phyloP scores from a whole-genome alignment of 2,329 filamentous ascomycete species.

The Trichoderma oligosporum region DNA sequence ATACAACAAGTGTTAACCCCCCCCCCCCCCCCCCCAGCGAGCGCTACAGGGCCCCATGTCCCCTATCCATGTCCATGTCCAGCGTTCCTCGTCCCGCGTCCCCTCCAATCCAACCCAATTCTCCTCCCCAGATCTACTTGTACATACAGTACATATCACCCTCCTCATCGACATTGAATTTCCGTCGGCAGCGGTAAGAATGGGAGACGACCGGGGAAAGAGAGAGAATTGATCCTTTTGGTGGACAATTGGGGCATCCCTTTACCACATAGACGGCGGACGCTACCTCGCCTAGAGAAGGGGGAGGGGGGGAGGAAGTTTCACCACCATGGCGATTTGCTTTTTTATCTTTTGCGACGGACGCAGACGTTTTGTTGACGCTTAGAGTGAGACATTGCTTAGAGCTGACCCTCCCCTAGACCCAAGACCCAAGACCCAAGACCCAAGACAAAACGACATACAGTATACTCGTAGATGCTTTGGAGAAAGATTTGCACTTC shows the following conservation, averaged over 20 bases:
- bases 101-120: not conserved
- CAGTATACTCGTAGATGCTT: no score
- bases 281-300: constrained; percentile 6
- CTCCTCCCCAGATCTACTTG: not conserved
- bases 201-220: not conserved
- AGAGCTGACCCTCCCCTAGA: constrained; percentile 13
- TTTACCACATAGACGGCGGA: constrained; percentile 7
- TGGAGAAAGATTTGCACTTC: no score
- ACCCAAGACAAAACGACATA: not conserved
- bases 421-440: not conserved
- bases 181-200: not conserved
- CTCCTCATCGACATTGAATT: not conserved
- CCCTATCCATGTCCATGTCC: not conserved
- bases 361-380: constrained; percentile 23
- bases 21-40: no score
- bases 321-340: no score
- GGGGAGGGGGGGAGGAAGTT: no score
- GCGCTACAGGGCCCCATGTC: no score
- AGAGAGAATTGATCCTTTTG: not conserved
- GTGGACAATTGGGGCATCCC: not conserved
- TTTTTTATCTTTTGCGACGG: constrained; percentile 27
- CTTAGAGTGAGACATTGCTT: constrained; percentile 23
- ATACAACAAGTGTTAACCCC: not conserved
- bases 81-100: not conserved
- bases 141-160: no score